Conservation (phyloP, 2,329 filamentous ascomycete species). For the Talaromyces pinophilus region DNA sequence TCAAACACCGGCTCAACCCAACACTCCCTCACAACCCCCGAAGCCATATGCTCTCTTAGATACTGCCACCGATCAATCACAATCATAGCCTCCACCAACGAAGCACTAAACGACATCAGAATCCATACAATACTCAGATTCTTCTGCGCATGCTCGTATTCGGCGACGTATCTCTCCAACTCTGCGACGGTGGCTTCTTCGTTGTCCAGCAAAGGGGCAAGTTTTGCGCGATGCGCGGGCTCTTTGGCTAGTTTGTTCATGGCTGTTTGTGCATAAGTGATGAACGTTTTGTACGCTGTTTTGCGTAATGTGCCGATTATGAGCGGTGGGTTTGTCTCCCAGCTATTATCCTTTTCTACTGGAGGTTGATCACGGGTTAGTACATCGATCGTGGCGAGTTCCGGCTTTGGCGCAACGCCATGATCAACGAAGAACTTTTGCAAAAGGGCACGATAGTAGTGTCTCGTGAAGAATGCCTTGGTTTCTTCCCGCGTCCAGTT, state of each 20-base stretch:
- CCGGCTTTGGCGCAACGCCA: constrained; percentile 67
- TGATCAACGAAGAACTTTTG: constrained; percentile 90
- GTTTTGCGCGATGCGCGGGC: constrained; percentile 60
- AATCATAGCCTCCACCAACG: constrained; percentile 84
- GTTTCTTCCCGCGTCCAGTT: constrained; percentile 87
- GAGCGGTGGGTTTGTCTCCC: constrained; percentile 65
- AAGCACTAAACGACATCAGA: constrained; percentile 92
- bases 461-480: constrained; percentile 83
- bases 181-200: constrained; percentile 69
- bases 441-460: constrained; percentile 87
- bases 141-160: constrained; percentile 68
- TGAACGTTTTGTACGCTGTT: constrained; percentile 72
- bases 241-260: constrained; percentile 70
- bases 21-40: constrained; percentile 65
- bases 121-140: constrained; percentile 88
- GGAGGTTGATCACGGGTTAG: constrained; percentile 7
- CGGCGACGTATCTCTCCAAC: constrained; percentile 67
- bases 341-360: constrained; percentile 30
- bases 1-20: constrained; percentile 97
- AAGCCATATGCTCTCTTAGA: constrained; percentile 68
- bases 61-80: constrained; percentile 89
- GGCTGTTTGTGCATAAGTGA: constrained; percentile 77
- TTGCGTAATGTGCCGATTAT: constrained; percentile 86
- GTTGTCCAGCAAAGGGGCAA: constrained; percentile 64
- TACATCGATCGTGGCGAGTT: constrained; percentile 33